Base-by-base conservation (phyloP, 306 rosid genomes). In the Fragaria iinumae region DNA sequence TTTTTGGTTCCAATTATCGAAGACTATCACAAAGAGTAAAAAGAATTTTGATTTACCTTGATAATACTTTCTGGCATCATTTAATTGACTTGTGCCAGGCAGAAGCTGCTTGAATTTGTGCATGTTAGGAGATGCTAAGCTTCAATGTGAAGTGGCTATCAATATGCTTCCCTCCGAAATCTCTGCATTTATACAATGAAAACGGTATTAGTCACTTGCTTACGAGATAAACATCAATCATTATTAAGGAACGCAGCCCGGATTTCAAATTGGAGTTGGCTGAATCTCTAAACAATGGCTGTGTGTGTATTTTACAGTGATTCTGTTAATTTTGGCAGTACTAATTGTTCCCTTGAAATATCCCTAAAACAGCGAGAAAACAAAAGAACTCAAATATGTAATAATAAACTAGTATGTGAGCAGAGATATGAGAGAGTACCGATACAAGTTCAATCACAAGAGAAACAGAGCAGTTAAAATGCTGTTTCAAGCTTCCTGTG, bases 1-100 rank as follows among this genome's bases (percentile, higher is more conserved):
- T 1, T 5, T 0, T n/a, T n/a, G n/a, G 0, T 29, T 27, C 36
- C 32, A 27, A 27, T 16, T 38, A 23, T 53, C 6, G 44, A 18
- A 52, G 56, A 56, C 56, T 32, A 49, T 50, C 34, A 70, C 20
- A 13, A 45, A 1, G 52, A 41, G 80, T 8, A 53, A 64, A 60
- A 21, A 29, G 7, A 55, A 56, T 63, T 63, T 52, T 23, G 71
- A 64, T 55, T 77, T 86, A 91, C 98, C 96, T 83, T 81, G 81
- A 63, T 53, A 76, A 69, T 76, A 78, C 83, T 79, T 84, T 41
- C 80, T 67, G 68, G 77, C 71, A 53, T 78, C 70, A 73, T 67
- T 72, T 17, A 83, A 69, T 56, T 62, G 45, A 53, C 13, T 80
- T 71, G 77, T 77, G 67, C 69, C 11, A 20, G 44, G 76, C 65